These are phyloP conservation scores for Lichtheimia ornata DNA, from an alignment of 371 early-diverging fungal species.

Conservation along the genomic window DNA sequence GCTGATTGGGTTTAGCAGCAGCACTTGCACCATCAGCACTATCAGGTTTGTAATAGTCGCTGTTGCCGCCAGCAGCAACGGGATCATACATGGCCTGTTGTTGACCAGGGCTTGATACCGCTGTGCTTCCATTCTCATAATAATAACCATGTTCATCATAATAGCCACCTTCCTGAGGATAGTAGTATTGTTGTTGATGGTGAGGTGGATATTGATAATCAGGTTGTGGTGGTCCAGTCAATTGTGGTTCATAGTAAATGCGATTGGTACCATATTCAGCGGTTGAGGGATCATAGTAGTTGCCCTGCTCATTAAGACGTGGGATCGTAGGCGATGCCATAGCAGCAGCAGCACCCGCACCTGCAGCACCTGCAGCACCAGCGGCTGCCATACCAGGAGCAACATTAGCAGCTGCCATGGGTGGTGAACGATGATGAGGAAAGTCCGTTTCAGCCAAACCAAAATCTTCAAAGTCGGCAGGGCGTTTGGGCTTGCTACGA, in stretches of 20 bases:
- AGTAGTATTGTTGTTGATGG: conserved; percentile 27
- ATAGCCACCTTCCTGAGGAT: conserved; percentile 30
- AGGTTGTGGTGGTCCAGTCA: conserved; percentile 5
- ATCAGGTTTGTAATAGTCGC: conserved; percentile 22
- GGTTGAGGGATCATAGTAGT: conserved; percentile 26
- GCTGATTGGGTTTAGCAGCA: conserved; percentile 12
- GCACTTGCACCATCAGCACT: conserved; percentile 11
- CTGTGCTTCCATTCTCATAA: conserved; percentile 26
- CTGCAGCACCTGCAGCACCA: conserved; percentile 11
- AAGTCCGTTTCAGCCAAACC: conserved; percentile 44
- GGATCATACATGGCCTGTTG: conserved; percentile 13
- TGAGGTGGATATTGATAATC: conserved; percentile 15
- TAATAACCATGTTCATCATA: conserved; percentile 40
- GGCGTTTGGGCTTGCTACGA: conserved; percentile 29
- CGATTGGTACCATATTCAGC: conserved; percentile 19
- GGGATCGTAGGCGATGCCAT: conserved; percentile 37
- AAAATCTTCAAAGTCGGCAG: conserved; percentile 45
- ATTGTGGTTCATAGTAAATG: conserved; percentile 22
- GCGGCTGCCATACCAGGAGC: conserved; percentile 11
- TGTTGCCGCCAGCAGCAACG: neutral
- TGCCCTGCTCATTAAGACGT: conserved; percentile 42
- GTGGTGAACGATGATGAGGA: conserved; percentile 37
- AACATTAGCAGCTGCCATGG: conserved; percentile 20
- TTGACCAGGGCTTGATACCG: conserved; percentile 14
- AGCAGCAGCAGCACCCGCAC: conserved; percentile 13